Conservation (phyloP, 2,329 filamentous ascomycete genomes). For the Cucurbitaria berberidis region DNA sequence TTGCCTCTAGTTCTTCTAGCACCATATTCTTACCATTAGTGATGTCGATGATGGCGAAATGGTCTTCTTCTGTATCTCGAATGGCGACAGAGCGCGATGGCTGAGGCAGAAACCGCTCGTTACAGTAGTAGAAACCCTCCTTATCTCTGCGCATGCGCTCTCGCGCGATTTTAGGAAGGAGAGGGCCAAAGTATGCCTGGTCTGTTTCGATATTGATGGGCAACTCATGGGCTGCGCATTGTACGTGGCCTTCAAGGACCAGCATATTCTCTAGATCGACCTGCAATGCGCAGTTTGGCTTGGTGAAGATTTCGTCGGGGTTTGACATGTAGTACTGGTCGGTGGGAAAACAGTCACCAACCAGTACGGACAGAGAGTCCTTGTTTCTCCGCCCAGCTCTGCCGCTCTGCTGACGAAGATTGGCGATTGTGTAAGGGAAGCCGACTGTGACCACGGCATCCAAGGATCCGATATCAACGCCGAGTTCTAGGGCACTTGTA, state of each 20-base stretch:
- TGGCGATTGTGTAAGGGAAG: slow-evolving; percentile 94
- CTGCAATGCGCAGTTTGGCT: slow-evolving; percentile 85
- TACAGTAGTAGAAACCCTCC: slow-evolving; percentile 86
- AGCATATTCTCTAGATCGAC: slow-evolving; percentile 93
- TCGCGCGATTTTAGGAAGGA: slow-evolving; percentile 72
- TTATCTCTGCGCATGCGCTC: slow-evolving; percentile 77
- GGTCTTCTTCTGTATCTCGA: slow-evolving; percentile 86
- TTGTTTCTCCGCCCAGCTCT: slow-evolving; percentile 90
- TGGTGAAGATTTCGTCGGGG: slow-evolving; percentile 89
- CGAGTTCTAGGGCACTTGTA: slow-evolving; percentile 89
- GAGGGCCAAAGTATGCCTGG: slow-evolving; percentile 75
- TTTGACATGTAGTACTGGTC: slow-evolving; percentile 99
- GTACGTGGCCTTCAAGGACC: slow-evolving; percentile 89
- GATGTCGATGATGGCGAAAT: slow-evolving; percentile 91
- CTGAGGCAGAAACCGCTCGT: slow-evolving; percentile 83
- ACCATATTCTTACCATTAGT: slow-evolving; percentile 83
- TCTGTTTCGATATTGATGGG: slow-evolving; percentile 83
- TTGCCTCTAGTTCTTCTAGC: slow-evolving; percentile 94
- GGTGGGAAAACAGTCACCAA: slow-evolving; percentile 87
- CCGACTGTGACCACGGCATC: slow-evolving; percentile 94
- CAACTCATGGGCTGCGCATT: slow-evolving; percentile 95
- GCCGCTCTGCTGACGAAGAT: slow-evolving; percentile 91
- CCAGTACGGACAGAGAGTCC: slow-evolving; percentile 86
- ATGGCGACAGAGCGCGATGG: slow-evolving; percentile 87
- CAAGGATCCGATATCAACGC: slow-evolving; percentile 91